Base-by-base conservation (phyloP, 2,329 filamentous ascomycete species). In the Cytospora mali region DNA sequence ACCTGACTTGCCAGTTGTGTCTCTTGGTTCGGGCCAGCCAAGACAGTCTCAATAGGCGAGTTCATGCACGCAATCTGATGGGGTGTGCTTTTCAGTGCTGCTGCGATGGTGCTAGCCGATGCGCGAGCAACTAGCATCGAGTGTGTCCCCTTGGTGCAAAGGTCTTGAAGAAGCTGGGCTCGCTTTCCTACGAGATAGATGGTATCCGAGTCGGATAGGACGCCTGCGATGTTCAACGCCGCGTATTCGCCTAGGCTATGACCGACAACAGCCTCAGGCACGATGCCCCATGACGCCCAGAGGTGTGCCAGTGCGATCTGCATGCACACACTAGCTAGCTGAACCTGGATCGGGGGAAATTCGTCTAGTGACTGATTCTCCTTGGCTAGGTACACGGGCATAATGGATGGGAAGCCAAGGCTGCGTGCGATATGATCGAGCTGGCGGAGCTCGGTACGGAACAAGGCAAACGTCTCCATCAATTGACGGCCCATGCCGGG, bases 171-270 rank as follows among this genome's bases (percentile, higher is more conserved):
- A 14, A 91, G 78, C 70, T 84, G 77, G 14, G 89, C 89, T 64
- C 91, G 84, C 55, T 78, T 74, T 31, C 90, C 90, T n/a, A 92
- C 88, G 1, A 93, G 79, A 67, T 87, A 88, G 59, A 94, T 83
- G 70, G 88, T 85, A 71, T 92, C 89, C 68, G 84, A 84, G 25
- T 84, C 86, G 13, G 88, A 89, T 23, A 92, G 77, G 16, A 92
- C 88, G 51, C 88, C 89, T 55, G 89, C 87, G 33, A 87, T 81
- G 69, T 90, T 81, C 5, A 92, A 82, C 55, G 88, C 88, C 31
- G 88, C 87, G 67, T 90, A 90, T 72, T 91, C 88, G 52, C 88
- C 88, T 28, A 91, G 75, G 66, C 85, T 88, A 70, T 84, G 82
- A 5, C 82, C 82, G 11, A 84, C 71, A 1, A 84, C 81, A 3